Conservation (phyloP, 2,329 filamentous ascomycete species). For the Trichoderma endophyticum region DNA sequence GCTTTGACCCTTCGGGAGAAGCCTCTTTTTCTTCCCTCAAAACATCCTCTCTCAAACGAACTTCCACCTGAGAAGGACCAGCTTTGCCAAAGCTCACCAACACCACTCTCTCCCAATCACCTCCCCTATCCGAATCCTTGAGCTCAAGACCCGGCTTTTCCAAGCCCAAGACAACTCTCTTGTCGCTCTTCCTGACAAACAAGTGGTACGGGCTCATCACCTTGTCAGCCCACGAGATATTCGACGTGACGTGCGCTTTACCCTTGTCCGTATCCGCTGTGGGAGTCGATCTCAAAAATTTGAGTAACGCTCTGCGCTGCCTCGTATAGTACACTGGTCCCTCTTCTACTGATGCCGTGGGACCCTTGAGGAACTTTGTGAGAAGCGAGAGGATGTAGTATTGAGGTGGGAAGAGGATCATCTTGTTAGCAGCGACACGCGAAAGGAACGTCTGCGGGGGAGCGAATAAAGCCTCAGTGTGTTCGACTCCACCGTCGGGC, state of each 20-base stretch:
- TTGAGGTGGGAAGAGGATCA: conserved; percentile 90
- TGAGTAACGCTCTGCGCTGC: conserved; percentile 52
- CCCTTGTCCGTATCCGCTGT: conserved; percentile 42
- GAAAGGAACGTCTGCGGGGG: conserved; percentile 66
- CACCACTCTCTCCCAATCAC: conserved; percentile 59
- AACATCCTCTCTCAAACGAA: conserved; percentile 49
- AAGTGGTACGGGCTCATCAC: conserved; percentile 56
- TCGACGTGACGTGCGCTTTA: conserved; percentile 39
- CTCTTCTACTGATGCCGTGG: conserved; percentile 26
- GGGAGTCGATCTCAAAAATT: conserved; percentile 48
- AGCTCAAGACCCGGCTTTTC: conserved; percentile 58
- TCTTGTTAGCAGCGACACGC: conserved; percentile 58
- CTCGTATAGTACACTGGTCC: conserved; percentile 37
- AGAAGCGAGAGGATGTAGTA: conserved; percentile 67
- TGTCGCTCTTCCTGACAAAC: conserved; percentile 43
- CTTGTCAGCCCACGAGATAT: conserved; percentile 57
- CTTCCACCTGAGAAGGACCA: conserved; percentile 52
- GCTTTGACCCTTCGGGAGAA: conserved; percentile 26
- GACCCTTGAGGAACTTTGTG: conserved; percentile 47
- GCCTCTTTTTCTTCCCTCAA: conserved; percentile 43
- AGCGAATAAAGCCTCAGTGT: conserved; percentile 76
- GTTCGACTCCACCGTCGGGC: conserved; percentile 65
- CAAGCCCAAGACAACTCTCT: conserved; percentile 52
- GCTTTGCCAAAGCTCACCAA: conserved; percentile 52
- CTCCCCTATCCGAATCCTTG: conserved; percentile 44